Evolutionary conservation across 2,329 filamentous ascomycete species (phyloP).

Genomic region (Hypoxylon sp.): DNA sequence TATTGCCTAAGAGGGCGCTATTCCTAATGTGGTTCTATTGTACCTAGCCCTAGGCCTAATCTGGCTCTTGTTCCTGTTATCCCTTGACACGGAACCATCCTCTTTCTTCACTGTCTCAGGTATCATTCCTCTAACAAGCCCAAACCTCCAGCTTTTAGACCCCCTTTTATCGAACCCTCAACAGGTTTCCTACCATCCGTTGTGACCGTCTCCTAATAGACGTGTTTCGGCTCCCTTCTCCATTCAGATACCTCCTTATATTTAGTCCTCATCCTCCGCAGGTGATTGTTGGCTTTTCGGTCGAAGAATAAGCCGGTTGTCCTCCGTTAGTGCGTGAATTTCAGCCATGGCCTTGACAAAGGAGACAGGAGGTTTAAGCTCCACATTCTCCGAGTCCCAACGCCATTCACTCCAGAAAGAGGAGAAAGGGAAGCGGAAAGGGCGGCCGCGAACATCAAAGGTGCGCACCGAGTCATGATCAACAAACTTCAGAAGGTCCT

Average conservation of each 20-base stretch:
- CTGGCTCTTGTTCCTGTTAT: too few relatives aligned
- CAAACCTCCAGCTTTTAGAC: too few relatives aligned
- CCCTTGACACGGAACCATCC: too few relatives aligned
- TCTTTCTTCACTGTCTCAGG: too few relatives aligned
- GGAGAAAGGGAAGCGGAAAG: neutral
- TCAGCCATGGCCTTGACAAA: neutral
- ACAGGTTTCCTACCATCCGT: too few relatives aligned
- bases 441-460: neutral
- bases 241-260: neutral
- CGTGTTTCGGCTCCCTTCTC: neutral
- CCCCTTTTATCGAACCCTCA: too few relatives aligned
- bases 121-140: too few relatives aligned
- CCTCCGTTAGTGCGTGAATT: neutral
- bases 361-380: neutral
- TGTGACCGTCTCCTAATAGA: too few relatives aligned
- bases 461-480: neutral
- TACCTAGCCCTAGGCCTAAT: too few relatives aligned
- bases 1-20: too few relatives aligned
- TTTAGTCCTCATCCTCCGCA: neutral
- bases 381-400: neutral
- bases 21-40: too few relatives aligned
- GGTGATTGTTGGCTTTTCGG: neutral
- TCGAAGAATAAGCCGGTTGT: neutral
- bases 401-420: slow-evolving; percentile 15
- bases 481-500: slow-evolving; percentile 3